These are phyloP conservation scores for Diplodia sapinea DNA, from an alignment of 2,329 filamentous ascomycete species.

Conservation along the genomic window DNA sequence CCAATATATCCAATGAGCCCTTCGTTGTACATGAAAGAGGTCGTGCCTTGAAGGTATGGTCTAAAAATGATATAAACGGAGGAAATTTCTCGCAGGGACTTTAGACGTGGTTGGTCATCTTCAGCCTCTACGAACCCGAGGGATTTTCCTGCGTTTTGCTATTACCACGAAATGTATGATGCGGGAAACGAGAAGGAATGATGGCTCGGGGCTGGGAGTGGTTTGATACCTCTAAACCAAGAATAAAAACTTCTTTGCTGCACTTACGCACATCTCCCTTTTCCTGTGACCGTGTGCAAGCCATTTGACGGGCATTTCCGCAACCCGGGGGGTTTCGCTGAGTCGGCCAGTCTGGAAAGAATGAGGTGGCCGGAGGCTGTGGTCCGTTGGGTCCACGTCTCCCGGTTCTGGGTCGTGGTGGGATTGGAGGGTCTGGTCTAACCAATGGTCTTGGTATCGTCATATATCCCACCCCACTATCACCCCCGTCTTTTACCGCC, in stretches of 20 bases:
- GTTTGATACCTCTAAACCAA: neutral
- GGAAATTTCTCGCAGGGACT: neutral
- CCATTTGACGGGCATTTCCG: too few relatives aligned
- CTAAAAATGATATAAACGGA: neutral
- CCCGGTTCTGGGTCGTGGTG: too few relatives aligned
- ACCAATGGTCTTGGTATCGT: too few relatives aligned
- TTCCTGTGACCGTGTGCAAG: neutral
- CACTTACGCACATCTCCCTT: neutral
- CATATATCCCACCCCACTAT: too few relatives aligned
- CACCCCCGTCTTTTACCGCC: too few relatives aligned
- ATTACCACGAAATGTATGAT: neutral
- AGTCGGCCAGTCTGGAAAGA: too few relatives aligned
- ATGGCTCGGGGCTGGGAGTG: neutral
- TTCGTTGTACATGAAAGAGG: slow-evolving; percentile 14
- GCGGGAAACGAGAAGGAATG: neutral
- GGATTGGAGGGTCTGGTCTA: too few relatives aligned
- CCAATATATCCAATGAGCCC: slow-evolving; percentile 12
- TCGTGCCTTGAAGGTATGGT: neutral
- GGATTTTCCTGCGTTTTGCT: neutral
- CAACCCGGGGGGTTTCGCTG: too few relatives aligned
- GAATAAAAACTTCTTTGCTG: neutral
- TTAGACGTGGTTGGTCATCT: neutral
- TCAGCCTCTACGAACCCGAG: neutral
- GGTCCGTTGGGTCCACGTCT: too few relatives aligned
- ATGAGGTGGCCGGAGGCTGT: too few relatives aligned